Conservation (phyloP, 176 grass and related monocot species). For the Canna indica region DNA sequence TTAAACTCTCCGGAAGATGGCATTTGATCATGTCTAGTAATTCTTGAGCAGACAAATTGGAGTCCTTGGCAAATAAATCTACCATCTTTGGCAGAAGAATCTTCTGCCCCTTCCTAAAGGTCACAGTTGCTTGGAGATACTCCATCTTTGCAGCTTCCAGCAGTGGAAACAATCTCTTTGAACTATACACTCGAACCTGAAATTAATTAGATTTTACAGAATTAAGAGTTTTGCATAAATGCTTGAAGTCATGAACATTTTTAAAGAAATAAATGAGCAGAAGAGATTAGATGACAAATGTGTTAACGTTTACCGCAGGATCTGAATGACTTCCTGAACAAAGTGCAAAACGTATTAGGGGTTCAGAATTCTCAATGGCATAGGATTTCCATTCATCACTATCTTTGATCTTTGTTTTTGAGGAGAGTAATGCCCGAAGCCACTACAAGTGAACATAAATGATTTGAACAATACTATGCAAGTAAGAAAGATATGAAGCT, state of each 20-base stretch:
- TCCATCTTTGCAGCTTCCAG: constrained; percentile 69
- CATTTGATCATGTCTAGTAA: constrained; percentile 39
- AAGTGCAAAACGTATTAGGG: constrained; percentile 78
- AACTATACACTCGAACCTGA: constrained; percentile 66
- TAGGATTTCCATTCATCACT: constrained; percentile 57
- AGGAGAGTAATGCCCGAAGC: constrained; percentile 52
- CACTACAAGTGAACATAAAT: constrained; percentile 39
- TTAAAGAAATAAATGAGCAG: too few relatives aligned
- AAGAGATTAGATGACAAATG: too few relatives aligned
- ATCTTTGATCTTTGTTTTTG: constrained; percentile 52
- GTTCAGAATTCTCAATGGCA: constrained; percentile 48
- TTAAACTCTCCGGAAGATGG: constrained; percentile 51
- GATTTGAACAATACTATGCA: too few relatives aligned
- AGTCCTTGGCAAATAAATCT: constrained; percentile 48
- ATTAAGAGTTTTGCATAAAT: too few relatives aligned
- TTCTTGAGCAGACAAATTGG: constrained; percentile 35
- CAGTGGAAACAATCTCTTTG: constrained; percentile 50
- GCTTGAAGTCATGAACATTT: too few relatives aligned
- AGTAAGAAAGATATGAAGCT: background rate
- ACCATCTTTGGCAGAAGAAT: constrained; percentile 63
- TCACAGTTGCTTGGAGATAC: constrained; percentile 54
- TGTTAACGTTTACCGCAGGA: constrained; percentile 50
- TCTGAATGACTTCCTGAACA: constrained; percentile 75
- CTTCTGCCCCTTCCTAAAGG: constrained; percentile 37
- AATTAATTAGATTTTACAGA: background rate